Percentiles rank a stretch among this genome's conserved stretches.
phyloP scores from a whole-genome alignment of 2,329 filamentous ascomycete genomes.

The Cladophialophora psammophila region DNA sequence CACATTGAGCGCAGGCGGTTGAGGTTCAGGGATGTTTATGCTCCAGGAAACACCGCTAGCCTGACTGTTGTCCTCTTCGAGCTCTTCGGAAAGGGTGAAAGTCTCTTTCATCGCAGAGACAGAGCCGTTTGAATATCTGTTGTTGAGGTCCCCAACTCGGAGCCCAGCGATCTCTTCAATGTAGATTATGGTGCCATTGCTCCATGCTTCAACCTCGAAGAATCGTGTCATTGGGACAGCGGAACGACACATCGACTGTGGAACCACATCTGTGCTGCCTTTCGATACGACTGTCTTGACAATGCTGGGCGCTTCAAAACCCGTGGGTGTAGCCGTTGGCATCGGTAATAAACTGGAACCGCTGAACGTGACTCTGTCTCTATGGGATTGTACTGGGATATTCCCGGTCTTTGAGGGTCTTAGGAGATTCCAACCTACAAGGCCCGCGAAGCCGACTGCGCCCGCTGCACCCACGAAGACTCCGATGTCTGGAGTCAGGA shows the following conservation, averaged over 20 bases:
- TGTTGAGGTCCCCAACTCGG: neutral
- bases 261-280: neutral
- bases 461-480: neutral
- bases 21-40: neutral
- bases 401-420: neutral
- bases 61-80: neutral
- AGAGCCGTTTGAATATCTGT: neutral
- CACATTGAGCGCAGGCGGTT: neutral
- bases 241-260: neutral
- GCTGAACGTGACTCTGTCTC: neutral
- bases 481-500: neutral
- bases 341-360: neutral
- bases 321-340: neutral
- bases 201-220: neutral
- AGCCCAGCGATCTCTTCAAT: neutral
- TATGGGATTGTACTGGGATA: neutral
- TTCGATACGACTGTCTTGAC: conserved; percentile 3
- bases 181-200: neutral
- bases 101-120: neutral
- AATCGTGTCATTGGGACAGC: neutral
- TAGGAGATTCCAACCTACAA: neutral
- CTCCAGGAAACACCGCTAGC: neutral
- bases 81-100: neutral
- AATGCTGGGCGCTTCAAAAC: neutral
- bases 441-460: neutral